These are phyloP conservation scores for Delonix regia DNA, from an alignment of 306 rosid species.

Conservation along the genomic window DNA sequence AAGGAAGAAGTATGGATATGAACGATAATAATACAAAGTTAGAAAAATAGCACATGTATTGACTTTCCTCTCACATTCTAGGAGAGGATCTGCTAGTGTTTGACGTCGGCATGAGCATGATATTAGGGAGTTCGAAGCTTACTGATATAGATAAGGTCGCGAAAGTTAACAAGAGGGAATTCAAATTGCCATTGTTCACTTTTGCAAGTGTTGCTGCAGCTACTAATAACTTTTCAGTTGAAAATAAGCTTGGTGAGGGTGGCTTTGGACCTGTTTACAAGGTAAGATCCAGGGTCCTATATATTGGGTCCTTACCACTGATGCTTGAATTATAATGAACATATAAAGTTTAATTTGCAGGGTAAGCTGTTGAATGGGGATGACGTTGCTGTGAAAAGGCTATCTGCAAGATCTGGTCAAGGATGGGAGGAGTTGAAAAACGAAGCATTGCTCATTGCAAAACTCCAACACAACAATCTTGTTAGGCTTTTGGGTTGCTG, in stretches of 20 bases:
- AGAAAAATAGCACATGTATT: not conserved
- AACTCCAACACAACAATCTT: conserved; percentile 50
- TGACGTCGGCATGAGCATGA: conserved; percentile 36
- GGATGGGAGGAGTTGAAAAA: conserved; percentile 49
- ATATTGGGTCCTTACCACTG: not conserved
- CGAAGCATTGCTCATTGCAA: conserved; percentile 44
- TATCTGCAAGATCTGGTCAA: conserved; percentile 45
- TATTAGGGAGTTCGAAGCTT: not conserved
- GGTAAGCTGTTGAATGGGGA: conserved; percentile 37
- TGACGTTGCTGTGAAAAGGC: conserved; percentile 47
- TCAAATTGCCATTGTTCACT: conserved; percentile 48
- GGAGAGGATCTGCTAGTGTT: conserved; percentile 43
- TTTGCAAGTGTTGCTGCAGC: conserved; percentile 43
- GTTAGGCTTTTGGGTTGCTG: conserved; percentile 46
- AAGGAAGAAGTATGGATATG: not conserved
- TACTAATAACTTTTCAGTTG: conserved; percentile 34
- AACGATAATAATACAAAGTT: not conserved
- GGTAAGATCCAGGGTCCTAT: conserved; percentile 21
- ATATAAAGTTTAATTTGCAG: not conserved
- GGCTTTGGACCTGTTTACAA: conserved; percentile 56
- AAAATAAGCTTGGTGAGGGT: conserved; percentile 50
- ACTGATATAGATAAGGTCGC: not conserved
- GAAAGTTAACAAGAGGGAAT: conserved; percentile 26
- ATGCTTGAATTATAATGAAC: not conserved
- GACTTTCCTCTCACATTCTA: not conserved